Evolutionary conservation across 2,329 filamentous ascomycete genomes (phyloP).

Genomic region (Clonostachys rhizophaga): DNA sequence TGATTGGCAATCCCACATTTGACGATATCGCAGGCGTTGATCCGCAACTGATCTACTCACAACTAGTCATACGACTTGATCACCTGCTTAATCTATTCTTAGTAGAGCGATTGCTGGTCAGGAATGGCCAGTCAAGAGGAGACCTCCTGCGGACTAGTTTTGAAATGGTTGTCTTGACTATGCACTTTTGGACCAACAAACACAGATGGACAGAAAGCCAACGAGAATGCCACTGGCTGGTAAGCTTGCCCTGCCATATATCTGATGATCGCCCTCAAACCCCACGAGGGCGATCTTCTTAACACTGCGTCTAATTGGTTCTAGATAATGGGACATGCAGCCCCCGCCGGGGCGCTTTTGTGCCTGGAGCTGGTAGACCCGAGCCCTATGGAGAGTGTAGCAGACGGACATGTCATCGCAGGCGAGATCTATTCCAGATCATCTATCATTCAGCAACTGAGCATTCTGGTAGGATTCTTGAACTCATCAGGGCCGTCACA

Average conservation of each 20-base stretch:
- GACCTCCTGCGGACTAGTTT: constrained; percentile 36
- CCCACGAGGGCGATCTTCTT: constrained; percentile 8
- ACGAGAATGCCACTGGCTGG: no score
- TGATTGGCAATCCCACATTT: no score
- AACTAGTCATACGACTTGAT: constrained; percentile 40
- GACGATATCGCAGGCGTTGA: no score
- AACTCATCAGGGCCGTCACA: constrained; percentile 17
- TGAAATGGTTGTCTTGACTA: constrained; percentile 37
- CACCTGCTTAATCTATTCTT: constrained; percentile 53
- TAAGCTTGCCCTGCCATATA: not conserved
- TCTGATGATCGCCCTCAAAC: not conserved
- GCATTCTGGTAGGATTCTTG: constrained; percentile 41
- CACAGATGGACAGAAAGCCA: no score
- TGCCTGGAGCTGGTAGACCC: constrained; percentile 24
- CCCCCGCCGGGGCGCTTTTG: constrained; percentile 41
- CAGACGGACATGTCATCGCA: constrained; percentile 3
- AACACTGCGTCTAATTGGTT: no score
- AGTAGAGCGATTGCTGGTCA: constrained; percentile 48
- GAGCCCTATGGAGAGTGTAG: no score
- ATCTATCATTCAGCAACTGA: constrained; percentile 43
- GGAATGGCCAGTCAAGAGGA: constrained; percentile 16
- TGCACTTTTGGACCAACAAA: constrained; percentile 37
- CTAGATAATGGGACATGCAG: constrained; percentile 38
- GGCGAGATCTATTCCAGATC: constrained; percentile 20
- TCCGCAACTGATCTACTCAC: constrained; percentile 23